These are phyloP conservation scores for Auriscalpium microsporum DNA, from an alignment of 768 basidiomycete species.

Conservation along the genomic window DNA sequence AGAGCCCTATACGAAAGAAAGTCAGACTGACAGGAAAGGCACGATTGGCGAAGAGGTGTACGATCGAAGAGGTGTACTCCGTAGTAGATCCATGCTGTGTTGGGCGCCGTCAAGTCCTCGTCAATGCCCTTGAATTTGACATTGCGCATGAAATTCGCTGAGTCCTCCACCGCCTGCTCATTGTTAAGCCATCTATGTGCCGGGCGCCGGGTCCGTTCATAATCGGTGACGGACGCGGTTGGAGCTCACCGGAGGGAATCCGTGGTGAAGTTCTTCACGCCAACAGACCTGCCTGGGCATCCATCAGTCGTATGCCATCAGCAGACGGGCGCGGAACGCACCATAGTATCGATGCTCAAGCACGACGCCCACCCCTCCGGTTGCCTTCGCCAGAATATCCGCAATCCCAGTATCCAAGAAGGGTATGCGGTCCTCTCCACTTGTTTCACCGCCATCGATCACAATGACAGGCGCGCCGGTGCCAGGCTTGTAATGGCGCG, in stretches of 20 bases:
- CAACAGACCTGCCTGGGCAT: slow-evolving; percentile 59
- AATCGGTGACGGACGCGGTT: background rate
- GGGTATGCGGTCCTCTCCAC: slow-evolving; percentile 54
- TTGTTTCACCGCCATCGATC: slow-evolving; percentile 90
- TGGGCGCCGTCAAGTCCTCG: slow-evolving; percentile 62
- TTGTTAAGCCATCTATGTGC: slow-evolving; percentile 74
- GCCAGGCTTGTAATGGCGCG: slow-evolving; percentile 68
- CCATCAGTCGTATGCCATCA: no score
- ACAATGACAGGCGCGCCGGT: slow-evolving; percentile 79
- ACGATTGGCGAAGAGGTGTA: slow-evolving; percentile 25
- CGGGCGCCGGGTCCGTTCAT: background rate
- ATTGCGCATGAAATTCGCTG: slow-evolving; percentile 82
- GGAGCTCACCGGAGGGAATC: slow-evolving; percentile 63
- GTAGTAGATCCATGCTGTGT: slow-evolving; percentile 87
- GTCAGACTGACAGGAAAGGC: no score
- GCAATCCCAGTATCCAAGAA: slow-evolving; percentile 56
- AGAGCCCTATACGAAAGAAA: slow-evolving; percentile 47
- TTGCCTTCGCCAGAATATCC: slow-evolving; percentile 79
- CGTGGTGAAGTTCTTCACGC: slow-evolving; percentile 70
- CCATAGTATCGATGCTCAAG: slow-evolving; percentile 92
- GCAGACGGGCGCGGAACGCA: slow-evolving; percentile 12
- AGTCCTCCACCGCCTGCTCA: slow-evolving; percentile 82
- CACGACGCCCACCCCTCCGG: slow-evolving; percentile 84
- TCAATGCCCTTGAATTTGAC: slow-evolving; percentile 66
- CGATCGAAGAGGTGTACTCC: slow-evolving; percentile 58